Percentiles rank a stretch among this genome's conserved stretches.
Conservation (phyloP, 768 basidiomycete species). For the Tylopilus sp. region DNA sequence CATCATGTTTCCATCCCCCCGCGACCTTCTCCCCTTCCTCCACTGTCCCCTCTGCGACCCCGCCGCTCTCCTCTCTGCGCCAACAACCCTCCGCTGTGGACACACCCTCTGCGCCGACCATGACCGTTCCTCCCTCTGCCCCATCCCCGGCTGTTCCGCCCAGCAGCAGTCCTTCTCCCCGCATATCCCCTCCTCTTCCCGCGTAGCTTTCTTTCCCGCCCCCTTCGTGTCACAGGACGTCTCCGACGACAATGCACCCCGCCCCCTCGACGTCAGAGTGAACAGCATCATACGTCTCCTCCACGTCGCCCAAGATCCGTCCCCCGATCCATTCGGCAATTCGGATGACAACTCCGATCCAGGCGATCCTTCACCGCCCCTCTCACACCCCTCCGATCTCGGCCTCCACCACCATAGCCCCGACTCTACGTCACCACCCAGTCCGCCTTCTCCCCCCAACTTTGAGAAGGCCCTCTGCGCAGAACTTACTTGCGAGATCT, state of each 20-base stretch:
- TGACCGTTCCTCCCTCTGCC: conserved; percentile 32
- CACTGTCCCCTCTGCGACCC: conserved; percentile 53
- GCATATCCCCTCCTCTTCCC: conserved; percentile 41
- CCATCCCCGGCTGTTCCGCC: conserved; percentile 34
- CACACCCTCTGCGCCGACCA: conserved; percentile 77
- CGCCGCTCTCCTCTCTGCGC: conserved; percentile 36
- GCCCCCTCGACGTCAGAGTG: conserved; percentile 51
- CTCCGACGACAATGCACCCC: not conserved
- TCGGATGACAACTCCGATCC: conserved; percentile 33
- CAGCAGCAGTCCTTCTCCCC: conserved; percentile 23
- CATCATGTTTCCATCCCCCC: conserved; percentile 22
- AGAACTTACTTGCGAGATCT: conserved; percentile 89
- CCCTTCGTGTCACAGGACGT: conserved; percentile 22
- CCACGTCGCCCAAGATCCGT: conserved; percentile 15
- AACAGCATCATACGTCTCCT: conserved; percentile 52
- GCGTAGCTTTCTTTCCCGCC: conserved; percentile 34
- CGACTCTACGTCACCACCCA: conserved; percentile 26
- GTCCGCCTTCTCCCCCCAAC: conserved; percentile 26
- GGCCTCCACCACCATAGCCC: conserved; percentile 25
- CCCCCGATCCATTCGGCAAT: conserved; percentile 20
- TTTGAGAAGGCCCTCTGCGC: conserved; percentile 60
- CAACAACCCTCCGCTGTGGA: conserved; percentile 71
- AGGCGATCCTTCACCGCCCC: conserved; percentile 23
- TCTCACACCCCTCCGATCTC: not conserved
- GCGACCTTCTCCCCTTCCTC: conserved; percentile 39